Evolutionary conservation across 345 rosid species (phyloP), one percentile per base, ranked within the genome.

Genomic region (Rhodamnia argentea): DNA sequence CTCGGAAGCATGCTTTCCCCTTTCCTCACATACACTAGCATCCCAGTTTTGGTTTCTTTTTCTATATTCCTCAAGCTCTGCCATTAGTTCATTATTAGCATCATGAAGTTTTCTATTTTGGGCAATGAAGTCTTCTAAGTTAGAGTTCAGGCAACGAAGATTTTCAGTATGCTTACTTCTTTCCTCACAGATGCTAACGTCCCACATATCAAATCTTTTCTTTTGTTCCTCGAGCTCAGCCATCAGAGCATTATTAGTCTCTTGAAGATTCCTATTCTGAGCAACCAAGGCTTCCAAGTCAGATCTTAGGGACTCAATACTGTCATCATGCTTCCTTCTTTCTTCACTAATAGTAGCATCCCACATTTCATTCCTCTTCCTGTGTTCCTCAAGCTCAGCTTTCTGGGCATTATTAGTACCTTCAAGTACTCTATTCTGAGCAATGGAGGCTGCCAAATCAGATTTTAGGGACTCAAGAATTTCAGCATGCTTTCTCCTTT

Each of bases 301-400:
- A 60, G 82, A 40, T 40, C 64, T 52, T 22, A 84, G 37, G 32
- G 82, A 81, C n/a, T 84, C 82, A 18, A 87, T 84, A 40, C 59
- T 62, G 15, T 70, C 42, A 52, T 44, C 85, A 85, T 90, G 26
- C 83, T 82, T 82, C 47, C 82, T 86, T 91, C 93, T 95, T 90
- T 94, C 98, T 91, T 94, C 93, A 86, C 57, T 70, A 86, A 64
- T 52, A 84, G 85, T 84, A 87, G 81, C 86, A 82, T 87, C 93
- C 84, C 64, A 13, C 55, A 56, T 29, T 32, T 82, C 84, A 58
- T 37, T 81, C 56, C 16, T 37, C 50, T 81, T 85, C 51, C 83
- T 23, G 26, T 87, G 52, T 44, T 84, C 88, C 82, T 87, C 70
- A 18, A 87, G 85, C 86, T 87, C 86, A 58, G 86, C 62, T 26